These are phyloP conservation scores for Solanum appendiculatum DNA, from an alignment of 257 asterid genomes.

Conservation along the genomic window DNA sequence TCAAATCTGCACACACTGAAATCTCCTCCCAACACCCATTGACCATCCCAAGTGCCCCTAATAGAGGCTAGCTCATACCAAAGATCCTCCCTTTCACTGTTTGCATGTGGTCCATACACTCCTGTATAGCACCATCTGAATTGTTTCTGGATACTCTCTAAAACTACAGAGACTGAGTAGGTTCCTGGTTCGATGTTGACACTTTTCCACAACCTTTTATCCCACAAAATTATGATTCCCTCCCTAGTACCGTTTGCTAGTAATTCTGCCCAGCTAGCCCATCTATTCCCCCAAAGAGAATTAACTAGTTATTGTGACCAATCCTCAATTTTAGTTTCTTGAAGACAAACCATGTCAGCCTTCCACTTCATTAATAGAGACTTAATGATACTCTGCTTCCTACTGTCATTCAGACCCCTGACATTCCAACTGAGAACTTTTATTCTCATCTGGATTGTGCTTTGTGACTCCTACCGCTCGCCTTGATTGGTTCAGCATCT, in stretches of 20 bases:
- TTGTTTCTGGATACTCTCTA: background rate
- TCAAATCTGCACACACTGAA: no score
- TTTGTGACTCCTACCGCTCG: no score
- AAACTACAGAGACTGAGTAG: background rate
- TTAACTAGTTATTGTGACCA: background rate
- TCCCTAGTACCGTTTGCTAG: background rate
- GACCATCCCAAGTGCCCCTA: background rate
- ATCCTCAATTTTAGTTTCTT: background rate
- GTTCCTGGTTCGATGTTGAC: background rate
- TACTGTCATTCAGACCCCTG: no score
- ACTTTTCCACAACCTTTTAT: background rate
- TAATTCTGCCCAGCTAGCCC: background rate
- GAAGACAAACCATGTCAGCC: background rate
- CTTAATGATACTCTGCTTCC: no score
- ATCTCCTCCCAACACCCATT: background rate
- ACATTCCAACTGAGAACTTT: no score
- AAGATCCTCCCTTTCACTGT: background rate
- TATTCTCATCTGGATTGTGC: no score
- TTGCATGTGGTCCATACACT: background rate
- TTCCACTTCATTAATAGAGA: no score
- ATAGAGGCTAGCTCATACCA: background rate
- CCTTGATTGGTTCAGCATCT: no score
- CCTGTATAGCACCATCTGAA: background rate
- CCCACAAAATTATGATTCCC: background rate
- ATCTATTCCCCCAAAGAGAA: background rate